Percentiles rank a stretch among this genome's conserved stretches.
Evolutionary conservation across 1,284 basidiomycete genomes (phyloP).

Genomic region (Inonotus hispidus): DNA sequence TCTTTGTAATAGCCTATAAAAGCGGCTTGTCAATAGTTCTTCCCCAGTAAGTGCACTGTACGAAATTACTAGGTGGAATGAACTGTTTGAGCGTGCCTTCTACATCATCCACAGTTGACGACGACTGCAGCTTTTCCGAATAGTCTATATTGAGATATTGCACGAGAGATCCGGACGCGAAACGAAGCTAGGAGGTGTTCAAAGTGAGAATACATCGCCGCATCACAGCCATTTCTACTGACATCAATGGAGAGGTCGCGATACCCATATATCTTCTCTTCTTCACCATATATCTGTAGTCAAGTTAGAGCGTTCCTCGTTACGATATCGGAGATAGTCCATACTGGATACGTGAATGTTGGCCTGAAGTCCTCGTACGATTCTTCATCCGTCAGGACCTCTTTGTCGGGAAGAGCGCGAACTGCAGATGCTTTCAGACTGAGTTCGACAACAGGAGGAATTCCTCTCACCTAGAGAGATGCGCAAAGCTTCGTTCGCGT

Average conservation of each 20-base stretch:
- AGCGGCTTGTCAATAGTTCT: not conserved
- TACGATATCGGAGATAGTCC: not conserved
- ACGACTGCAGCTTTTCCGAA: constrained; percentile 59
- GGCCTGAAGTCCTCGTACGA: constrained; percentile 69
- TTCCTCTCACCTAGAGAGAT: constrained; percentile 60
- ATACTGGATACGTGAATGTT: constrained; percentile 82
- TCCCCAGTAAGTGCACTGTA: not conserved
- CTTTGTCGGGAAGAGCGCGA: constrained; percentile 57
- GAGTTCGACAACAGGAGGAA: not conserved
- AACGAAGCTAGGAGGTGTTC: constrained; percentile 54
- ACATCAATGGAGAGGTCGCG: constrained; percentile 79
- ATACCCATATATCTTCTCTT: constrained; percentile 97
- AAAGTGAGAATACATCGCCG: not conserved
- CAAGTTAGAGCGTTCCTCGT: not conserved
- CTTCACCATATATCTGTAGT: constrained; percentile 83
- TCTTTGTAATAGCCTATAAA: constrained; percentile 59
- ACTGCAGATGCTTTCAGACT: constrained; percentile 34
- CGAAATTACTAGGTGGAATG: constrained; percentile 63
- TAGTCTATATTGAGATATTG: constrained; percentile 73
- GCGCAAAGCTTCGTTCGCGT: constrained; percentile 74
- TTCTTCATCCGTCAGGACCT: constrained; percentile 53
- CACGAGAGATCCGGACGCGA: constrained; percentile 82
- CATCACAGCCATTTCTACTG: constrained; percentile 27
- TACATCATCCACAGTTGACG: constrained; percentile 84
- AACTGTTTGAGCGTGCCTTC: constrained; percentile 74